Conservation (phyloP, 148 eudicot species). For the Spergularia bocconei region DNA sequence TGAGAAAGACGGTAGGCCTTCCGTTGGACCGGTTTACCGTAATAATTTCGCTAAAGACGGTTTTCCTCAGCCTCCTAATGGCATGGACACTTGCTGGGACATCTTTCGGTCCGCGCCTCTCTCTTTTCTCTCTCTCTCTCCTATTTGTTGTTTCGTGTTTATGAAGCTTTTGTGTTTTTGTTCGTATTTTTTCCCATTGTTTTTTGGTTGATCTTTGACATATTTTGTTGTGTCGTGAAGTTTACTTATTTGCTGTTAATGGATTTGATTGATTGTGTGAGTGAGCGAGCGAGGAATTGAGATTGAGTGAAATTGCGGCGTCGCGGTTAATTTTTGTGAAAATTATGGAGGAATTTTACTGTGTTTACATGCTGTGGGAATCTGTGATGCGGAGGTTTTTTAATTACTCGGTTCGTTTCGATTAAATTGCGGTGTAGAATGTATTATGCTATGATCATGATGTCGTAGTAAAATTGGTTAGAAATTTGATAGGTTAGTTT, state of each 20-base stretch:
- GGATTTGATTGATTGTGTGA: conserved; percentile 1
- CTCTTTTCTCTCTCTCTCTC: conserved; percentile 9
- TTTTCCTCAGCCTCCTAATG: conserved; percentile 53
- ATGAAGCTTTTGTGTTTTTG: too few relatives aligned
- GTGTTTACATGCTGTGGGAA: not conserved
- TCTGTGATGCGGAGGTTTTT: not conserved
- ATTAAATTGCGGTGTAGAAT: not conserved
- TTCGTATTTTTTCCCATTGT: not conserved
- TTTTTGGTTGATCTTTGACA: not conserved
- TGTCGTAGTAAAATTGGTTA: not conserved
- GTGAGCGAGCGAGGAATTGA: not conserved
- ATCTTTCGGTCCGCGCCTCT: conserved; percentile 90
- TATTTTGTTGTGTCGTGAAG: not conserved
- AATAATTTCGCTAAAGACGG: conserved; percentile 75
- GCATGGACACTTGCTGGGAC: conserved; percentile 88
- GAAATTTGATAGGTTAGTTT: not conserved
- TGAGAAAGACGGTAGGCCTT: conserved; percentile 51
- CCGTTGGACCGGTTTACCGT: conserved; percentile 77
- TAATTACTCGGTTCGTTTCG: too few relatives aligned
- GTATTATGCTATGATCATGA: not conserved
- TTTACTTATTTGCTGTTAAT: conserved; percentile 1
- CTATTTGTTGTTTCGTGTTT: not conserved
- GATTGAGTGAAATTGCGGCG: not conserved
- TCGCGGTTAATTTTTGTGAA: not conserved
- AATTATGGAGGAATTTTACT: not conserved